These are phyloP conservation scores for Colletotrichum sp. DNA, from an alignment of 2,329 filamentous ascomycete species.

Conservation along the genomic window DNA sequence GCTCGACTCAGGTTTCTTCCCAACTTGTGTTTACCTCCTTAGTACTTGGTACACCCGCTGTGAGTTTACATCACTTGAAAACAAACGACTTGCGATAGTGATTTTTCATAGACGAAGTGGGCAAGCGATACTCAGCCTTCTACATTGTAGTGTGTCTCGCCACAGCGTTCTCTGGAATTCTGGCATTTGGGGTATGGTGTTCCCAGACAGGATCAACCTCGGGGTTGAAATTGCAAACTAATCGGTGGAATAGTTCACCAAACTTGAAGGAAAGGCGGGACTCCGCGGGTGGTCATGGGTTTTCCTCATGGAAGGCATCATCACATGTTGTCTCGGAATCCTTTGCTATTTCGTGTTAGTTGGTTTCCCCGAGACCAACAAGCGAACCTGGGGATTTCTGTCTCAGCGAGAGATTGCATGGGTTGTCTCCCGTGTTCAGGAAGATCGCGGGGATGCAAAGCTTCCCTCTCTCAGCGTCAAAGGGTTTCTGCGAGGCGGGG, in stretches of 20 bases:
- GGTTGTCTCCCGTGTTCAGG: slow-evolving; percentile 69
- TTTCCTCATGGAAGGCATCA: slow-evolving; percentile 69
- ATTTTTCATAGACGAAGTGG: slow-evolving; percentile 54
- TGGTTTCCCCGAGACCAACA: slow-evolving; percentile 77
- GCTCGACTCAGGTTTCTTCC: slow-evolving; percentile 44
- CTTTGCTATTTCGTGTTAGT: slow-evolving; percentile 67
- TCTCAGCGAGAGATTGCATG: slow-evolving; percentile 67
- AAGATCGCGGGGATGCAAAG: slow-evolving; percentile 68
- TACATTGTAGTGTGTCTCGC: slow-evolving; percentile 29
- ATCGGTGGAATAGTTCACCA: slow-evolving; percentile 6
- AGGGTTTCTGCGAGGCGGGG: slow-evolving; percentile 70
- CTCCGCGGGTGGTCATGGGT: slow-evolving; percentile 63
- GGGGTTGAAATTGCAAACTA: neutral
- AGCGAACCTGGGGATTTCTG: slow-evolving; percentile 54
- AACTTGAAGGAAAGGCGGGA: slow-evolving; percentile 59
- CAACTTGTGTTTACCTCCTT: slow-evolving; percentile 59
- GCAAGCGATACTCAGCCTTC: slow-evolving; percentile 51
- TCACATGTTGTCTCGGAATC: slow-evolving; percentile 38
- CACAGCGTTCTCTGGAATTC: slow-evolving; percentile 26
- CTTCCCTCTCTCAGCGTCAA: slow-evolving; percentile 69
- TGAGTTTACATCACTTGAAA: neutral
- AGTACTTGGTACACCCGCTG: slow-evolving; percentile 70
- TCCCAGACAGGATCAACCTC: slow-evolving; percentile 25
- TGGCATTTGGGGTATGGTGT: slow-evolving; percentile 26
- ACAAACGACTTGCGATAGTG: slow-evolving; percentile 45